Base-by-base conservation (phyloP, 1,284 basidiomycete species). In the Cerioporus squamosus region DNA sequence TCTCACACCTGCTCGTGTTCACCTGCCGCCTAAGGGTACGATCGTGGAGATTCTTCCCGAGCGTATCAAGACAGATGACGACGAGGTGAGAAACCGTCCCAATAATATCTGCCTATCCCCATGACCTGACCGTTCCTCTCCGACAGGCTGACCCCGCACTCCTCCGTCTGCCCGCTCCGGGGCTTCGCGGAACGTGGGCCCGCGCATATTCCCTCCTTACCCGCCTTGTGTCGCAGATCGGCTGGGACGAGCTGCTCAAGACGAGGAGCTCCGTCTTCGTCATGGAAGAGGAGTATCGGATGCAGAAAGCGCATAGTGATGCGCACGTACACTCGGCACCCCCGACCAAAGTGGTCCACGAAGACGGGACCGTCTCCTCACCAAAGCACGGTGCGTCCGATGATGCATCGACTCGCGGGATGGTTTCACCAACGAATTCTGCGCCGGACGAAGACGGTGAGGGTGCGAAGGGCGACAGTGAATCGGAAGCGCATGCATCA, bases 211-310 rank as follows among this genome's bases (percentile, higher is more conserved):
- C 89, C 3, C 85, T 99, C 17, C 83, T 99, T 17, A 93, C 97
- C 6, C 85, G 90, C 1, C 86, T 99, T 18, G 95, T 97, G 29
- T 89, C 90, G 5, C 87, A 94, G 67, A 95, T 99, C 64, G 97
- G 97, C 0, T 99, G 97, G 97, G 97, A 99, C 75, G 97, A 99
- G 78, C 83, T 99, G 15, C 83, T 99, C 57, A 95, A 95, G 78
- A 93, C 92, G 29, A 88, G 97, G 81, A 95, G 93, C 73, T 79
- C 82, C 47, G 97, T 99, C 10, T 99, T 99, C 75, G 97, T 99
- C 39, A 99, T 99, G 97, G 97, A 99, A 74, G 97, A 99, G 73
- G 97, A 99, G 74, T 99, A 99, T 73, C 83, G 97, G 29, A 91
- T 85, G 86, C 88, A 92, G 74, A 92, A 91, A 69, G 86, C 86